Evolutionary conservation across 2,329 filamentous ascomycete genomes (phyloP), one percentile per base, ranked within the genome.

Genomic region (Chaetomium sp.): DNA sequence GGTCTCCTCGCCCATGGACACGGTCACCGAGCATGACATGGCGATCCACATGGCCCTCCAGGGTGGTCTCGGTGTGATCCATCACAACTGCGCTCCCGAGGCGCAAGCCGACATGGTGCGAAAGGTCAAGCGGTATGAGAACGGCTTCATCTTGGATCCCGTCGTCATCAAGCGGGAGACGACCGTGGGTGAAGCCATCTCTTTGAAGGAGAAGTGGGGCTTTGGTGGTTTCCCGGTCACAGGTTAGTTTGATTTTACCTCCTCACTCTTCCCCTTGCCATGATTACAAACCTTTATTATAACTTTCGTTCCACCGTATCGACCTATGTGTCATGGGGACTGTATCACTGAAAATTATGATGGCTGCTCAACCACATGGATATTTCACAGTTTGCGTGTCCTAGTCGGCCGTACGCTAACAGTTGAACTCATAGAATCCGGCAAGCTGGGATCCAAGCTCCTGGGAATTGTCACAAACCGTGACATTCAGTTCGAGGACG

Each of bases 241-340:
- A 80, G 95, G 96, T 99, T 84, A 85, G 94, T 84, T 63, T 25
- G 21, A 9, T 59, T 63, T 65, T 50, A 9, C 21, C 12, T 4
- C 23, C 60, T 68, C 49, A 9, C 58, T 54, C 58, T 56, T 66
- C 63, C 57, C 51, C 29, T 61, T 70, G 68, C 63, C 65, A 83
- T 93, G 91, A 97, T 97, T 95, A 92, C 84, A 86, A 84, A 87
- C 83, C 84, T 63, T 80, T 82, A 84, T 85, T 82, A 90, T 97
- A 98, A 98, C 95, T 99, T 99, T 99, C 95, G 95, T 99, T 99
- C 95, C 94, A 94, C 95, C 92, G 92, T 85, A 96, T 89, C 87
- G 90, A 91, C 89, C 85, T 85, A 82, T 88, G 85, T 86, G 91
- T 92, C 85, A 83, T 97, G 93, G 86, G 92, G 93, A 97, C 80